Percentiles rank a stretch among this genome's conserved stretches.
Conservation (phyloP, 106 monocot genomes). For the Ottelia alismoides region DNA sequence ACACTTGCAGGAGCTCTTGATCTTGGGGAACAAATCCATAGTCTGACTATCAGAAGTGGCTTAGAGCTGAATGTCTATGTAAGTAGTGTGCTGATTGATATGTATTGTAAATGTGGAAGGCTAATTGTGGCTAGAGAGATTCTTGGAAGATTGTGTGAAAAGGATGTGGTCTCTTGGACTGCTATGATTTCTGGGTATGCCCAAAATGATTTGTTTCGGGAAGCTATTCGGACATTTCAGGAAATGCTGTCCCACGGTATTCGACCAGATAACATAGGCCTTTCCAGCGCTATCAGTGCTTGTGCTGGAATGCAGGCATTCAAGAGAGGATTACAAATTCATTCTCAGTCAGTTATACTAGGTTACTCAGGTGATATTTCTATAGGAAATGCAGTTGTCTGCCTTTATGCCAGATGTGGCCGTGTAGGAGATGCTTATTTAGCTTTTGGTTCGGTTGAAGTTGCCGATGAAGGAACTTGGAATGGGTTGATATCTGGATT, state of each 20-base stretch:
- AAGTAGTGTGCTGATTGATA: constrained; percentile 63
- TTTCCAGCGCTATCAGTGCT: constrained; percentile 69
- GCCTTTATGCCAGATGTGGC: constrained; percentile 75
- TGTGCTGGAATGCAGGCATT: constrained; percentile 61
- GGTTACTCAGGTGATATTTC: constrained; percentile 62
- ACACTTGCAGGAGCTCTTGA: constrained; percentile 30
- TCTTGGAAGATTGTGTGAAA: constrained; percentile 31
- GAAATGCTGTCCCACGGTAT: constrained; percentile 45
- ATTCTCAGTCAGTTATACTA: constrained; percentile 38
- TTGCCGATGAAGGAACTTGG: constrained; percentile 74
- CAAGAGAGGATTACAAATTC: constrained; percentile 46
- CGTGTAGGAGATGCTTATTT: constrained; percentile 40
- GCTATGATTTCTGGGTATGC: constrained; percentile 85
- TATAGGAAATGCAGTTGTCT: constrained; percentile 64
- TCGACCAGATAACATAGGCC: constrained; percentile 50
- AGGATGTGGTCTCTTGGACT: constrained; percentile 87
- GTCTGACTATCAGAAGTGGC: constrained; percentile 42
- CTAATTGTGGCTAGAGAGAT: constrained; percentile 36
- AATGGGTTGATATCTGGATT: constrained; percentile 87
- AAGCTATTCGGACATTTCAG: constrained; percentile 61
- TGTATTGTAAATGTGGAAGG: constrained; percentile 78
- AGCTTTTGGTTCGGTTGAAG: constrained; percentile 28
- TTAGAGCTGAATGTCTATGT: constrained; percentile 56
- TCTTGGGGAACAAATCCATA: constrained; percentile 69
- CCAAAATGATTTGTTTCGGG: constrained; percentile 44